Evolutionary conservation across 371 early-diverging fungal species (phyloP).

Genomic region (Mortierella polycephala): DNA sequence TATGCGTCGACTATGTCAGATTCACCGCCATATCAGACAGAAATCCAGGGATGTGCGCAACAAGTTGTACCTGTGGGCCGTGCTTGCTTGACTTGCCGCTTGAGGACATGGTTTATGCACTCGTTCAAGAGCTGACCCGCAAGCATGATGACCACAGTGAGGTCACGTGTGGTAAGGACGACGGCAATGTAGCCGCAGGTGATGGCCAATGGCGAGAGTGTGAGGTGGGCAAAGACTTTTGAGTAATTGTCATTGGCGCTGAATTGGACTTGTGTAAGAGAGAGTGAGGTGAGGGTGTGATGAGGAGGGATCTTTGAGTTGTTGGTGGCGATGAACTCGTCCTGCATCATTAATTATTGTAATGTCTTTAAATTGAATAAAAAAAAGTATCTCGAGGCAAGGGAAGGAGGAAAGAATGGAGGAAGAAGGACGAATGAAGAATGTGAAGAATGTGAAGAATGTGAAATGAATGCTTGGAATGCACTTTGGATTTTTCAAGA

Average conservation of each 20-base stretch:
- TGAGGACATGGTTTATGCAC: constrained; percentile 76
- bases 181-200: constrained; percentile 84
- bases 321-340: not conserved
- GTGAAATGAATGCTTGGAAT: not conserved
- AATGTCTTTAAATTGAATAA: too few relatives aligned
- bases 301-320: constrained; percentile 29
- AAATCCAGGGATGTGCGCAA: too few relatives aligned
- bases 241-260: constrained; percentile 64
- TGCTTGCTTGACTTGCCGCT: constrained; percentile 72
- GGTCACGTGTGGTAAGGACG: constrained; percentile 80
- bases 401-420: not conserved
- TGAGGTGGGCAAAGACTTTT: constrained; percentile 72
- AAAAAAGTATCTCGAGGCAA: too few relatives aligned
- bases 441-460: not conserved
- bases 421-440: not conserved
- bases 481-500: not conserved
- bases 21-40: too few relatives aligned
- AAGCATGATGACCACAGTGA: constrained; percentile 77
- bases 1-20: too few relatives aligned
- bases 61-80: constrained; percentile 76
- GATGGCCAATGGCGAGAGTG: constrained; percentile 83
- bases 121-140: constrained; percentile 88
- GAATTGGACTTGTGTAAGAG: constrained; percentile 82
- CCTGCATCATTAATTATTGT: too few relatives aligned
- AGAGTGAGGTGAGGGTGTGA: constrained; percentile 64